Conservation (phyloP, 805 yeast genomes). For the Saccharomycodes ludwigii region DNA sequence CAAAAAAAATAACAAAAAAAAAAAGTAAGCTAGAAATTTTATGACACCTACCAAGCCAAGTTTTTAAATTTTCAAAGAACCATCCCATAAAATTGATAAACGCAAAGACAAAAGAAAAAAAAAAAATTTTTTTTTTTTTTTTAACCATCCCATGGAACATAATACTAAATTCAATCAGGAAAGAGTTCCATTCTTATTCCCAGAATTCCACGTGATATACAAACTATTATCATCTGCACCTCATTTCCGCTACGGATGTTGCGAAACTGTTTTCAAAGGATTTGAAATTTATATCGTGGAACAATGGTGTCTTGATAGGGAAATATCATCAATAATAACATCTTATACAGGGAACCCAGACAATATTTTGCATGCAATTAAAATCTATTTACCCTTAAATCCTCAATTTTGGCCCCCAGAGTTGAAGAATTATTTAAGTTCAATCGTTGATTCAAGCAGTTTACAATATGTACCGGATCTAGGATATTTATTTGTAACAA, state of each 20-base stretch:
- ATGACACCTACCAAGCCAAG: background rate
- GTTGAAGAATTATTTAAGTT: constrained; percentile 51
- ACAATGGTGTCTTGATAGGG: constrained; percentile 80
- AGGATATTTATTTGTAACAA: constrained; percentile 66
- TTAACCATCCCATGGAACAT: too few species aligned
- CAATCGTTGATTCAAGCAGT: constrained; percentile 43
- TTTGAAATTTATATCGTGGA: constrained; percentile 87
- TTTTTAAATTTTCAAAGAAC: background rate
- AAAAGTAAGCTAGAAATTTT: background rate
- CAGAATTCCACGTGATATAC: constrained; percentile 5
- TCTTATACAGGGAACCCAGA: constrained; percentile 74
- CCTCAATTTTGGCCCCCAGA: constrained; percentile 22
- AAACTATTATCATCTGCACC: constrained; percentile 1
- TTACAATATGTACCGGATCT: constrained; percentile 34
- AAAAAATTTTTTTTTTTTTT: constrained; percentile 1
- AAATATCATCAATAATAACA: constrained; percentile 54
- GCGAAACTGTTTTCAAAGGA: constrained; percentile 29
- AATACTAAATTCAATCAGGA: too few species aligned
- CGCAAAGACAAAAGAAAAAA: background rate
- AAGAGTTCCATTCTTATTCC: constrained; percentile 7
- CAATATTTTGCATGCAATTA: constrained; percentile 50
- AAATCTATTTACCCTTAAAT: constrained; percentile 37
- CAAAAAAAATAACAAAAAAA: background rate
- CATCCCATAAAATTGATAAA: background rate
- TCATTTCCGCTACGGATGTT: background rate